Conservation (phyloP, 2,329 filamentous ascomycete genomes). For the Paraphoma sp. region DNA sequence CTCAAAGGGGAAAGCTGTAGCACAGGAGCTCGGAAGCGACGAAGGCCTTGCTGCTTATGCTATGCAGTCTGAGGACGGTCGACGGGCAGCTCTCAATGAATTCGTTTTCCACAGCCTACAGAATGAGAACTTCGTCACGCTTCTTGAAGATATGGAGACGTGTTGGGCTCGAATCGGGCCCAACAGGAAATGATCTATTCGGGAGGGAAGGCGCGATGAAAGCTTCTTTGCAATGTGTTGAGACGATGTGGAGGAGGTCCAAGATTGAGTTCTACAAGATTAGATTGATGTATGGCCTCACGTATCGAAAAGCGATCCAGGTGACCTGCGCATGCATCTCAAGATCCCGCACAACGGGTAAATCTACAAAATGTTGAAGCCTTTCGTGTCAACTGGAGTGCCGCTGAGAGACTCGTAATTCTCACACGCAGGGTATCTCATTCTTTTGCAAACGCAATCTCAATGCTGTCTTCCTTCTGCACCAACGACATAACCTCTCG, state of each 20-base stretch:
- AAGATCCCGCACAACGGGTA: too few species aligned
- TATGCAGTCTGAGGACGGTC: slow-evolving; percentile 48
- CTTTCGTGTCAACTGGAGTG: too few species aligned
- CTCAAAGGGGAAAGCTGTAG: not conserved
- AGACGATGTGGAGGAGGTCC: not conserved
- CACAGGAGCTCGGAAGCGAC: not conserved
- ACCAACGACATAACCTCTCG: slow-evolving; percentile 84
- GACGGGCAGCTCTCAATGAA: slow-evolving; percentile 54
- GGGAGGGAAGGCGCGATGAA: not conserved
- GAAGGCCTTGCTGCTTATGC: slow-evolving; percentile 43
- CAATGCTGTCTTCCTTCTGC: slow-evolving; percentile 48
- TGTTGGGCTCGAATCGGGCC: slow-evolving; percentile 52
- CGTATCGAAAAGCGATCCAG: too few species aligned
- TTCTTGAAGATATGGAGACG: slow-evolving; percentile 59
- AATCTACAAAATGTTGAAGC: too few species aligned
- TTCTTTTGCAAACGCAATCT: not conserved
- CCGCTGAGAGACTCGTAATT: too few species aligned
- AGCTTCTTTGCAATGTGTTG: not conserved
- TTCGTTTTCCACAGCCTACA: slow-evolving; percentile 60
- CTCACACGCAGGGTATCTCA: too few species aligned
- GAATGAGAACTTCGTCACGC: slow-evolving; percentile 56
- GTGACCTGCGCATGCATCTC: too few species aligned
- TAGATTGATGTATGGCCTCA: not conserved
- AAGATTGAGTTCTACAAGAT: not conserved
- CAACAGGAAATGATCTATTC: slow-evolving; percentile 12